Evolutionary conservation across 768 basidiomycete species (phyloP), one percentile per base, ranked within the genome.

Genomic region (Phlebiopsis gigantea): DNA sequence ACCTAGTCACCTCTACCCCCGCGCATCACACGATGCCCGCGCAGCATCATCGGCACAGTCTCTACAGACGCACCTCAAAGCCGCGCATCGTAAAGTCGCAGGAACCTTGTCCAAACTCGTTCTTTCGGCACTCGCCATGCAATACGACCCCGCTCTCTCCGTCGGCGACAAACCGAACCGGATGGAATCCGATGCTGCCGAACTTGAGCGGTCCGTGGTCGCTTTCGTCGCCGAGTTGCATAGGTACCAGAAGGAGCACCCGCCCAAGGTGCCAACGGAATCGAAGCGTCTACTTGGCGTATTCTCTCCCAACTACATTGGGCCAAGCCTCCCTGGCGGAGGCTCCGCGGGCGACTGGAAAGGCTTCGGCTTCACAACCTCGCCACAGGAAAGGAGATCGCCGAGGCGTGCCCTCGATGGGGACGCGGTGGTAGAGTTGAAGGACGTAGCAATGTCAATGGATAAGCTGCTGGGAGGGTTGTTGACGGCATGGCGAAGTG

Each of bases 101-200:
- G 90, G 92, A 7, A 93, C 92, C 0, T 75, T 96, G 8, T 94
- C 91, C 19, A 88, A 94, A 67, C 77, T 98, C 26, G 90, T 96
- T 28, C 81, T 97, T 2, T 91, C 89, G 7, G 85, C 91, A n/a
- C 87, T 96, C 48, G 93, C 94, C 0, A 86, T 91, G 72, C 84
- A 88, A 63, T 90, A 89, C 58, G 87, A 91, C 64, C 85, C 87
- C 0, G 85, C 83, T 15, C 78, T 81, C 1, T 75, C 81, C 22
- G 69, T 77, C 10, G 84, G 88, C 58, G 87, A 86, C 53, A 65
- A 65, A 47, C 60, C 60, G 7, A 63, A 63, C 61, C 82, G 89
- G 39, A 87, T 90, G 58, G 84, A 88, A 64, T 78, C 82, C 5
- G 89, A 90, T 64, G 87, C 88, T 1, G 79, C 84, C 50, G 89